These are phyloP conservation scores for Nothomitra cinnamomea DNA, from an alignment of 2,329 filamentous ascomycete species.

Conservation along the genomic window DNA sequence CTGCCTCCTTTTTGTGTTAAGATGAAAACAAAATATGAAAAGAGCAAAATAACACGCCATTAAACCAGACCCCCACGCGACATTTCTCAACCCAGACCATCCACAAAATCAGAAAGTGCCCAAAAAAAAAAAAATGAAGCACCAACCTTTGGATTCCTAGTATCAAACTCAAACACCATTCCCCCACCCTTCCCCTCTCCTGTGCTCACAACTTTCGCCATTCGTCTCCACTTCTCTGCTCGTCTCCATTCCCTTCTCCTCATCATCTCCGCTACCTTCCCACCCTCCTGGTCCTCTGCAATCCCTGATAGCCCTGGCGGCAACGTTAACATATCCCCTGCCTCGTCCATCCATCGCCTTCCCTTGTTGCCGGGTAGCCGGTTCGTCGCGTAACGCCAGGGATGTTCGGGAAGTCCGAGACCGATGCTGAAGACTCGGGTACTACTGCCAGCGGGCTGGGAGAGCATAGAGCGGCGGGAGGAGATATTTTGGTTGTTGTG, in stretches of 20 bases:
- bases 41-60: not conserved
- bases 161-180: conserved; percentile 64
- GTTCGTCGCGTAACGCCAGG: conserved; percentile 34
- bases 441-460: not conserved
- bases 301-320: conserved; percentile 34
- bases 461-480: conserved; percentile 19
- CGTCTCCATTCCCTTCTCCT: conserved; percentile 42
- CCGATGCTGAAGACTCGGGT: not conserved
- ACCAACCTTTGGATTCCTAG: conserved; percentile 38
- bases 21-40: not conserved
- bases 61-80: no score
- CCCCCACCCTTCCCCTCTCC: conserved; percentile 32
- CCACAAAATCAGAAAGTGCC: no score
- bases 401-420: conserved; percentile 10
- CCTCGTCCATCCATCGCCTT: conserved; percentile 38
- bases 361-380: conserved; percentile 35
- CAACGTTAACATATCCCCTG: conserved; percentile 46
- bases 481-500: conserved; percentile 25
- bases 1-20: not conserved
- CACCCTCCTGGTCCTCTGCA: conserved; percentile 28
- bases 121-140: not conserved
- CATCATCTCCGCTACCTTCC: conserved; percentile 28
- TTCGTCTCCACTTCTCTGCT: conserved; percentile 51
- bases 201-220: conserved; percentile 33
- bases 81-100: no score